Evolutionary conservation across 768 basidiomycete genomes (phyloP), one percentile per base, ranked within the genome.

Genomic region (Astraeus odoratus): DNA sequence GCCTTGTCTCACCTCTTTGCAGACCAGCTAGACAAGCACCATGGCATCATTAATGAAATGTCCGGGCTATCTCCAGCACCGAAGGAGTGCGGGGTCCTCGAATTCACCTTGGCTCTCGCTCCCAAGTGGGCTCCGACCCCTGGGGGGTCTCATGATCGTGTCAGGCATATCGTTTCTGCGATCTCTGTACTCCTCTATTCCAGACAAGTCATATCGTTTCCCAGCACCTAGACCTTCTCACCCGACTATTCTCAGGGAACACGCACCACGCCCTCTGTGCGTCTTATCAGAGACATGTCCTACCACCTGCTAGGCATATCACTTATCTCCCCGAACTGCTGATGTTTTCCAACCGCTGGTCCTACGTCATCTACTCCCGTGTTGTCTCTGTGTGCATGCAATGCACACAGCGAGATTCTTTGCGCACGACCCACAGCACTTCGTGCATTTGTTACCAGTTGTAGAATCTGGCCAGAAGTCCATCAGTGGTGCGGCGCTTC

Each of bases 101-200:
- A 48, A 20, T 22, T 26, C 16, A 26, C 48, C 25, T 63, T 86
- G 16, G 75, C 75, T 6, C 72, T 84, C 13, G 81, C 74, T 1
- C 71, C 72, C 1, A 88, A 86, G 59, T 87, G 83, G 83, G 83
- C 82, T 0, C 83, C 85, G 0, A 75, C 76, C 2, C 77, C 78
- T 10, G 69, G 59, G 3, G 65, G 68, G 3, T 69, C 78, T 3
- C 83, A 85, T 44, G 85, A 86, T 53, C 71, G 75, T 8, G 65
- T 72, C 45, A 80, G 79, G 3, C 80, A 81, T 57, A 77, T 87
- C 50, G 60, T 78, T 4, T 80, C 83, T 0, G 82, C 83, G 29
- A 73, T 87, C 35, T 65, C 69, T 12, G 63, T 76, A 13, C 69
- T 81, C 39, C 66, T 87, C 12, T 72, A 73, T 50, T 59, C 65